Conservation (phyloP, 345 rosid species). For the Citrus australasica region DNA sequence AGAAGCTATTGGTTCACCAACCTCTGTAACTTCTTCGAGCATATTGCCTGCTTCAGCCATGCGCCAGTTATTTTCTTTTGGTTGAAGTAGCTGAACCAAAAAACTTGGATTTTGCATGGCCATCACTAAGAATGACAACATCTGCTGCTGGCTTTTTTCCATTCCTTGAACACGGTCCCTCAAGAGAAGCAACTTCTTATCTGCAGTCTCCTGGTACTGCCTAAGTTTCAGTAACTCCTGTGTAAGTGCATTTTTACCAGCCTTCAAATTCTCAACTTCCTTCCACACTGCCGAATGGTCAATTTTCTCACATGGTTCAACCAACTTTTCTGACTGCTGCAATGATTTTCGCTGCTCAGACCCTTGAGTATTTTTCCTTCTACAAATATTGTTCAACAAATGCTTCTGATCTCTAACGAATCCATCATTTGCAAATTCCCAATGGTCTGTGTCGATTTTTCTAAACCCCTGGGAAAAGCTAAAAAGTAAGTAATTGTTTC, state of each 20-base stretch:
- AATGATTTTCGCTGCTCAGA: slow-evolving; percentile 39
- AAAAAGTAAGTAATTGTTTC: neutral
- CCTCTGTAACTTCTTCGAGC: slow-evolving; percentile 47
- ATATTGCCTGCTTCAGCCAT: slow-evolving; percentile 57
- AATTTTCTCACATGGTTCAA: slow-evolving; percentile 26
- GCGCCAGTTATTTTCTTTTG: slow-evolving; percentile 66
- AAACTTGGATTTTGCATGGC: slow-evolving; percentile 84
- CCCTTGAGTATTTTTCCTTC: slow-evolving; percentile 70
- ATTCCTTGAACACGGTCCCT: slow-evolving; percentile 78
- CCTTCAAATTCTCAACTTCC: slow-evolving; percentile 80
- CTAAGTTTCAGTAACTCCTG: slow-evolving; percentile 74
- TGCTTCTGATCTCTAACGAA: slow-evolving; percentile 71
- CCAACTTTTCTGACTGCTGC: slow-evolving; percentile 28
- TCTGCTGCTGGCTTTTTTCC: slow-evolving; percentile 91
- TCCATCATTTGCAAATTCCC: slow-evolving; percentile 90
- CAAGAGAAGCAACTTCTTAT: slow-evolving; percentile 55
- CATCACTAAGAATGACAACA: slow-evolving; percentile 93
- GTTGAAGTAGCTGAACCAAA: slow-evolving; percentile 70
- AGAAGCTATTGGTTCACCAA: slow-evolving; percentile 33
- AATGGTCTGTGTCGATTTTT: slow-evolving; percentile 77
- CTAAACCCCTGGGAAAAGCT: slow-evolving; percentile 70
- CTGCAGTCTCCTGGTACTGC: slow-evolving; percentile 67
- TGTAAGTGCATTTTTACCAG: slow-evolving; percentile 50
- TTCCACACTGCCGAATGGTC: slow-evolving; percentile 51
- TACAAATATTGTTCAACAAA: slow-evolving; percentile 52